phyloP scores from a whole-genome alignment of 2,329 filamentous ascomycete species.

The Cercospora canescens region DNA sequence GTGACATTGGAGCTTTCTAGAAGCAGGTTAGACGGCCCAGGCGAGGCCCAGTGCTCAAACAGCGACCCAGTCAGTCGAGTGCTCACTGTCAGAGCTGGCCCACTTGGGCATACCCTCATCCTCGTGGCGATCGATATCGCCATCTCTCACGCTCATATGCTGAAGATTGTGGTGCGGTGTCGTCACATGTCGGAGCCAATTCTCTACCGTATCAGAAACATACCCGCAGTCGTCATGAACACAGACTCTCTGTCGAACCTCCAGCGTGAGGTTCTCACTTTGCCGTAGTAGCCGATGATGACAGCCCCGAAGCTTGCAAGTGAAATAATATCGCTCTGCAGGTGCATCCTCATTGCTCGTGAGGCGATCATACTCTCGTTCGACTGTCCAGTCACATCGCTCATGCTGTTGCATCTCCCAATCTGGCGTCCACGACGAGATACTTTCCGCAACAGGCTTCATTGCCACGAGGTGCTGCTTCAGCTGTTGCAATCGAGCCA shows the following conservation, averaged over 20 bases:
- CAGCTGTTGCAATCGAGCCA: conserved; percentile 12
- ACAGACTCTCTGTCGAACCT: conserved; percentile 14
- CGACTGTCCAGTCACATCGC: conserved; percentile 13
- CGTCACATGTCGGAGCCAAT: conserved; percentile 18
- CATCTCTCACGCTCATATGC: not conserved
- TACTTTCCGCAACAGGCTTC: not conserved
- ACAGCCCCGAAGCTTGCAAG: conserved; percentile 12
- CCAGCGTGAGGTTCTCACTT: conserved; percentile 15
- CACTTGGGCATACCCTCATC: not conserved
- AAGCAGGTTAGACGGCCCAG: conserved; percentile 4
- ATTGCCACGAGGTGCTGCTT: conserved; percentile 5
- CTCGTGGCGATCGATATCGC: not conserved
- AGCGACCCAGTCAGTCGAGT: not conserved
- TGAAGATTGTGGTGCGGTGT: conserved; percentile 12
- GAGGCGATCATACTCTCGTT: conserved; percentile 6
- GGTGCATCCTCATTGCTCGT: not conserved
- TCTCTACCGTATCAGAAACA: conserved; percentile 17
- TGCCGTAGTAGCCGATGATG: conserved; percentile 15
- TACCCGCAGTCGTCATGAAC: conserved; percentile 21
- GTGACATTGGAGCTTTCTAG: not conserved
- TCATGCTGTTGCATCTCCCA: conserved; percentile 13
- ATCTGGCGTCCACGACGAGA: conserved; percentile 10
- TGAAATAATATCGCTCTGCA: conserved; percentile 14
- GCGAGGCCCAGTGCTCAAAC: not conserved
- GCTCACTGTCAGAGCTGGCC: conserved; percentile 8